Conservation (phyloP, 768 basidiomycete genomes). For the Leccinum sublutescens region DNA sequence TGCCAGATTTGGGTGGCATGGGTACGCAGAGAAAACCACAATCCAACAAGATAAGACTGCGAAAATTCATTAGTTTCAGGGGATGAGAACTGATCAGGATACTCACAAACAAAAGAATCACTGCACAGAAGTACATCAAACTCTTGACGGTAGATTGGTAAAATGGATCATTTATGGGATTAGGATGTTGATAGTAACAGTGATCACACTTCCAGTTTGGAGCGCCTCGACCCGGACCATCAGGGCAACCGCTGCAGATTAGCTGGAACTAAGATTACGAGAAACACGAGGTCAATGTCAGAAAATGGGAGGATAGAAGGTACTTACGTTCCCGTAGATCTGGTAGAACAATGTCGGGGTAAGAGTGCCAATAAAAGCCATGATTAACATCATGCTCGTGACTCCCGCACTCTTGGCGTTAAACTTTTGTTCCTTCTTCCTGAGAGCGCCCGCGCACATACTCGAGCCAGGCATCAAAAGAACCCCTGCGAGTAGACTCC, state of each 20-base stretch:
- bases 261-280: slow-evolving; percentile 68
- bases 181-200: slow-evolving; percentile 93
- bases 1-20: slow-evolving; percentile 99
- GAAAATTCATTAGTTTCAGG: slow-evolving; percentile 4
- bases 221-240: slow-evolving; percentile 16
- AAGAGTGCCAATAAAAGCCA: slow-evolving; percentile 97
- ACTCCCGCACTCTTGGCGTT: slow-evolving; percentile 99
- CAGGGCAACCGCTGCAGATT: slow-evolving; percentile 78
- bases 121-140: slow-evolving; percentile 96
- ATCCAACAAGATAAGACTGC: slow-evolving; percentile 93
- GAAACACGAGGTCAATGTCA: slow-evolving; percentile 15
- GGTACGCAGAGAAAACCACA: slow-evolving; percentile 98
- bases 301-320: slow-evolving; percentile 1
- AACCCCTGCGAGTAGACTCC: slow-evolving; percentile 92
- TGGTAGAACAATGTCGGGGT: slow-evolving; percentile 98
- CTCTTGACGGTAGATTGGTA: slow-evolving; percentile 93
- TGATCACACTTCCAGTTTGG: slow-evolving; percentile 81
- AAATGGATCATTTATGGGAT: slow-evolving; percentile 92
- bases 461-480: slow-evolving; percentile 95
- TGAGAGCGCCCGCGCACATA: slow-evolving; percentile 89
- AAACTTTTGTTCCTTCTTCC: slow-evolving; percentile 94
- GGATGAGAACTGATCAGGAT: background rate
- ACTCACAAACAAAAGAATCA: slow-evolving; percentile 84
- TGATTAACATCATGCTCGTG: slow-evolving; percentile 99
- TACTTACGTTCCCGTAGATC: slow-evolving; percentile 90